Conservation (phyloP, 1,284 basidiomycete genomes). For the Microbotryum scabiosae region DNA sequence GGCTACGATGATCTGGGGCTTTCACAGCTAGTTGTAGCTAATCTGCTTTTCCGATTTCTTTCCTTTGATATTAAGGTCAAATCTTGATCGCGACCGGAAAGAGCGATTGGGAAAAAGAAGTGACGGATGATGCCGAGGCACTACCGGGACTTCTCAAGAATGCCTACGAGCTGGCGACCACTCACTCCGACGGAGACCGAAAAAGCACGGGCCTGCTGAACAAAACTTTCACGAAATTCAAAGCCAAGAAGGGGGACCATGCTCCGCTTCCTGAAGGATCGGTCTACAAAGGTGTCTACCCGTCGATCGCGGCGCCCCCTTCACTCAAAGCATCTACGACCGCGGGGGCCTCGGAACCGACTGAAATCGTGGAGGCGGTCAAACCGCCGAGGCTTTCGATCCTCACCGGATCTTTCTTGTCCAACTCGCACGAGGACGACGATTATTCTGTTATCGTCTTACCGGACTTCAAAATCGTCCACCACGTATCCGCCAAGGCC, state of each 20-base stretch:
- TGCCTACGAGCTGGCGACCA: neutral
- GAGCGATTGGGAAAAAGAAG: constrained; percentile 39
- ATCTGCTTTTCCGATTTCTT: neutral
- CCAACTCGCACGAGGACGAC: constrained; percentile 47
- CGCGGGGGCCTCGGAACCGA: neutral
- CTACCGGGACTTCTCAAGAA: constrained; percentile 12
- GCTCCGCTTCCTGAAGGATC: constrained; percentile 4
- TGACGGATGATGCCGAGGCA: constrained; percentile 11
- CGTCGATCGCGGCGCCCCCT: neutral
- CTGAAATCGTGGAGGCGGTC: constrained; percentile 45
- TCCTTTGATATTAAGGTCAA: constrained; percentile 40
- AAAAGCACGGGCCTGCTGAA: constrained; percentile 1
- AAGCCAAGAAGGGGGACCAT: constrained; percentile 14
- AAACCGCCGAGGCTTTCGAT: constrained; percentile 58
- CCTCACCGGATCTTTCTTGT: constrained; percentile 67
- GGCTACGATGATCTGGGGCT: neutral
- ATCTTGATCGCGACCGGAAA: constrained; percentile 80
- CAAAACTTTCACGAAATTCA: constrained; percentile 29
- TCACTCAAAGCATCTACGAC: too few species aligned
- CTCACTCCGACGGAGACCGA: neutral
- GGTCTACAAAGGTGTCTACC: constrained; percentile 4
- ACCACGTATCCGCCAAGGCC: constrained; percentile 7
- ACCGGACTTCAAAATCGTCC: constrained; percentile 70
- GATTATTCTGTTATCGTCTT: constrained; percentile 69
- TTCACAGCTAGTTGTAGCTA: neutral